Percentiles rank a stretch among this genome's conserved stretches.
phyloP scores from a whole-genome alignment of 352 stramenopile genomes.

The Thalassiosira livingstoniorum region DNA sequence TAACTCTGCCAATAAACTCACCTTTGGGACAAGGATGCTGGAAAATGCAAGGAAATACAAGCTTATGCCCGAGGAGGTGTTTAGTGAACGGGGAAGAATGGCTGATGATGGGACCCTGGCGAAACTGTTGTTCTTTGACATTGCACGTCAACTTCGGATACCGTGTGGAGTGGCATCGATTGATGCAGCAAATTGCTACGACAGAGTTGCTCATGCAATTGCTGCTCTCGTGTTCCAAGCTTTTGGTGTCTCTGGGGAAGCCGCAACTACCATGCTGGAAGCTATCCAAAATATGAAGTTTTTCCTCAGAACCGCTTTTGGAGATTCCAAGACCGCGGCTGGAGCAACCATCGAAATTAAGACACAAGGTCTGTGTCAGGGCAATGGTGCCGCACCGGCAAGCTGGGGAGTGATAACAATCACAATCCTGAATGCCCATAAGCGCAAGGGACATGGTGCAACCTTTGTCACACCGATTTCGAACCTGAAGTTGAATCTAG shows the following conservation, averaged over 20 bases:
- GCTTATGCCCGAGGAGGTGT: too few species aligned
- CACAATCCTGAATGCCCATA: constrained; percentile 20
- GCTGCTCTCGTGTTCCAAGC: too few species aligned
- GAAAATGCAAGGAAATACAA: too few species aligned
- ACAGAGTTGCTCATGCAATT: too few species aligned
- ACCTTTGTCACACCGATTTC: constrained; percentile 31
- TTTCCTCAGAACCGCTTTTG: constrained; percentile 27
- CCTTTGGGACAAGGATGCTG: too few species aligned
- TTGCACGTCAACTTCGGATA: constrained; percentile 2
- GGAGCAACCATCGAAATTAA: constrained; percentile 6
- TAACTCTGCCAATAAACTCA: too few species aligned
- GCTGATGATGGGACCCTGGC: too few species aligned
- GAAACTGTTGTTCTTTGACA: neutral
- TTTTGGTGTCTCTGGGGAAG: too few species aligned
- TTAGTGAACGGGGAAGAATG: too few species aligned
- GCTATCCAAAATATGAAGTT: constrained; percentile 32
- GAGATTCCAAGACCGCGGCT: constrained; percentile 23
- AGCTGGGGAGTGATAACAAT: constrained; percentile 26
- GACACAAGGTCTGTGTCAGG: constrained; percentile 46
- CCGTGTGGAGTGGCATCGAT: too few species aligned
- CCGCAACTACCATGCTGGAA: too few species aligned
- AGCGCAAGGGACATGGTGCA: constrained; percentile 21
- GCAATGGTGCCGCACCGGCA: constrained; percentile 44
- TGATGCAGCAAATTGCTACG: too few species aligned
- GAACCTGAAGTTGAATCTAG: neutral